phyloP scores from a whole-genome alignment of 768 basidiomycete species.

The Leccinellum albellum region DNA sequence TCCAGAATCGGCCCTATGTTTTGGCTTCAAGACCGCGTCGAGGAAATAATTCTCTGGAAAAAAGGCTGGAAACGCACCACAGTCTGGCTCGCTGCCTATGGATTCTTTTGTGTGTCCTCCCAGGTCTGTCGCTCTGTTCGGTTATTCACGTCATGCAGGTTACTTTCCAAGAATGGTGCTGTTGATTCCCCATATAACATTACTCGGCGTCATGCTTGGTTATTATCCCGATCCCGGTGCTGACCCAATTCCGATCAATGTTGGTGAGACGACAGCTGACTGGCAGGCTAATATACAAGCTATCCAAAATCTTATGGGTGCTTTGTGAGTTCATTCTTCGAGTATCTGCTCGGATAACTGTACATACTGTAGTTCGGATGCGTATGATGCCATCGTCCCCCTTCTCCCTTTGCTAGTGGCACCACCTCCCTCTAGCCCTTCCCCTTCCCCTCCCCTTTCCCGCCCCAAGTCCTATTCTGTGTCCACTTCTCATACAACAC shows the following conservation, averaged over 20 bases:
- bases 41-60: constrained; percentile 84
- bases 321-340: constrained; percentile 48
- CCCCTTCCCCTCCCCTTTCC: not conserved
- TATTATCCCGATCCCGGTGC: constrained; percentile 48
- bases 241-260: constrained; percentile 34
- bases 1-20: constrained; percentile 74
- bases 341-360: not conserved
- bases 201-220: constrained; percentile 64
- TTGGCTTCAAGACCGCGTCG: constrained; percentile 85
- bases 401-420: constrained; percentile 40
- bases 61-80: constrained; percentile 67
- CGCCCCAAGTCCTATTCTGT: not conserved
- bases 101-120: constrained; percentile 66
- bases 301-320: constrained; percentile 89
- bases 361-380: not conserved
- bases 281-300: constrained; percentile 88
- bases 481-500: not conserved
- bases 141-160: constrained; percentile 40
- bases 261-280: constrained; percentile 63
- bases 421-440: not conserved
- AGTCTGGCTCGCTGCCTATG: constrained; percentile 73
- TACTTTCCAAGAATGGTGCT: constrained; percentile 72
- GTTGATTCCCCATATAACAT: constrained; percentile 58
- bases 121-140: not conserved
- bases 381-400: constrained; percentile 50